Percentiles rank a stretch among this genome's conserved stretches.
Evolutionary conservation across 805 yeast genomes (phyloP).

Genomic region (Metschnikowia lochheadii): DNA sequence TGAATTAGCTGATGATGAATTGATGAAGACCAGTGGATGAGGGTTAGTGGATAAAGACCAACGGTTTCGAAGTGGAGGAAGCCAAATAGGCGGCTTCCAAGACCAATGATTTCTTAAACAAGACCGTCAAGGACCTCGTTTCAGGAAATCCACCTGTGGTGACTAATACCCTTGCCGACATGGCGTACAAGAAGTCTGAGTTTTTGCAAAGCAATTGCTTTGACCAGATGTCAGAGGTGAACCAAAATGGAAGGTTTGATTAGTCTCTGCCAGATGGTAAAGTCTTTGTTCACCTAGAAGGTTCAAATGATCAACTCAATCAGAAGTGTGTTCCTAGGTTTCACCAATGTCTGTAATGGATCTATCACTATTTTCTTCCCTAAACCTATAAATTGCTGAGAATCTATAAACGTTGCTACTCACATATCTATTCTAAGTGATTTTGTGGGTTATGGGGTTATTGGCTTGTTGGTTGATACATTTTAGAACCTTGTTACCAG

Average conservation of each 20-base stretch:
- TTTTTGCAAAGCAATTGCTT: conserved; percentile 71
- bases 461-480: too few relatives aligned
- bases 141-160: conserved; percentile 70
- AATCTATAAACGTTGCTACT: too few relatives aligned
- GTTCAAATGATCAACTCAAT: conserved; percentile 54
- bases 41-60: conserved; percentile 81
- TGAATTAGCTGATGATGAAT: conserved; percentile 85
- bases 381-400: too few relatives aligned
- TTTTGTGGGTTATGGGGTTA: too few relatives aligned
- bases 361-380: too few relatives aligned
- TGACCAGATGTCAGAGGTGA: conserved; percentile 79
- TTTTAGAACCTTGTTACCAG: too few relatives aligned
- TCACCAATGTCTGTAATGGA: conserved; percentile 41
- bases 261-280: conserved; percentile 68
- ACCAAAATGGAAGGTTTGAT: conserved; percentile 61
- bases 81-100: conserved; percentile 15
- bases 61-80: conserved; percentile 51
- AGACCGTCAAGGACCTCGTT: conserved; percentile 62
- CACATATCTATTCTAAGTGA: too few relatives aligned
- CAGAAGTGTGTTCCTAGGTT: conserved; percentile 61
- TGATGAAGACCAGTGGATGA: conserved; percentile 88
- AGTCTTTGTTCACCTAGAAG: conserved; percentile 58
- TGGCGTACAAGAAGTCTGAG: conserved; percentile 60
- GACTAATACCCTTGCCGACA: conserved; percentile 58
- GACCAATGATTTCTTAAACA: conserved; percentile 38